These are phyloP conservation scores for Gymnopilus junonius DNA, from an alignment of 768 basidiomycete genomes.

Conservation along the genomic window DNA sequence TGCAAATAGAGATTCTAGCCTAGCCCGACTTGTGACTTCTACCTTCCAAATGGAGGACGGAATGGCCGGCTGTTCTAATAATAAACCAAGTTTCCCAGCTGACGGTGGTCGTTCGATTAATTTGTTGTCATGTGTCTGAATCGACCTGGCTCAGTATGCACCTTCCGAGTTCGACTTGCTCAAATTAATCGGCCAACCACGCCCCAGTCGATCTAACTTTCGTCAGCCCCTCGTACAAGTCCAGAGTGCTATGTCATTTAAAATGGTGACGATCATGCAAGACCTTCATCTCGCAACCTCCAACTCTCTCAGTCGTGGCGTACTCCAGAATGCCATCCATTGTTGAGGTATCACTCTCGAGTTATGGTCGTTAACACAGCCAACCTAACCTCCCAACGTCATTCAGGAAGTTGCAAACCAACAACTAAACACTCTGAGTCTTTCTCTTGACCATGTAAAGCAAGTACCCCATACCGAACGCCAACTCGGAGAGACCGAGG, in stretches of 20 bases:
- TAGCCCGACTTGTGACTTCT: too few relatives aligned
- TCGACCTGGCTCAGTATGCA: background rate
- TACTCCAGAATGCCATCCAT: too few relatives aligned
- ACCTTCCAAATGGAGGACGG: too few relatives aligned
- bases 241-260: background rate
- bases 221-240: background rate
- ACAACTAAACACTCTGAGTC: background rate
- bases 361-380: background rate
- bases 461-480: constrained; percentile 44
- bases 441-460: background rate
- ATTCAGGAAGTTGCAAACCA: background rate
- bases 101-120: background rate
- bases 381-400: background rate
- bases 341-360: background rate
- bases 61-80: background rate
- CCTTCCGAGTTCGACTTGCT: background rate
- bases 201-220: background rate
- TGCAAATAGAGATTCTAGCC: too few relatives aligned
- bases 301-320: too few relatives aligned
- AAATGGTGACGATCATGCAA: background rate
- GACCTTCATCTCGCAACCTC: too few relatives aligned
- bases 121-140: background rate
- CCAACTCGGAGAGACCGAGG: constrained; percentile 73
- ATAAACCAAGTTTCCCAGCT: background rate
- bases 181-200: background rate